These are phyloP conservation scores for Malus hybrid DNA, from an alignment of 331 rosid genomes.

Conservation along the genomic window DNA sequence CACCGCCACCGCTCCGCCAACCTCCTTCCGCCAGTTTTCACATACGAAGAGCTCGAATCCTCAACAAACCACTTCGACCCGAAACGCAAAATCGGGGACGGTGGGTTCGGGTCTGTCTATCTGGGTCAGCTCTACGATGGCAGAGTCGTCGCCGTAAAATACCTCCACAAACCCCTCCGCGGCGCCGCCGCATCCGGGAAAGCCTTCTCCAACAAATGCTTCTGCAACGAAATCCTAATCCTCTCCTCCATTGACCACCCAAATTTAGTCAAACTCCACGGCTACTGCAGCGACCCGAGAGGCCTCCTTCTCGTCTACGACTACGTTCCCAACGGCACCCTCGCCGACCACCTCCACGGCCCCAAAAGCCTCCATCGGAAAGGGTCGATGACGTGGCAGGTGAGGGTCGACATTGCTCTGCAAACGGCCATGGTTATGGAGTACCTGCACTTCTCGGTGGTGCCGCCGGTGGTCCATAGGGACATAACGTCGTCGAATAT, in stretches of 20 bases:
- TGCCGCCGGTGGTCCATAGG: slow-evolving; percentile 80
- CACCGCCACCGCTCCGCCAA: slow-evolving; percentile 57
- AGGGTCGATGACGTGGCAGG: slow-evolving; percentile 59
- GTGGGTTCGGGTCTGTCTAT: slow-evolving; percentile 89
- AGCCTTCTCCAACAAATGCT: slow-evolving; percentile 65
- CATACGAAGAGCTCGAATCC: slow-evolving; percentile 65
- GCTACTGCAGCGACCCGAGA: slow-evolving; percentile 89
- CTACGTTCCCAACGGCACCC: slow-evolving; percentile 85
- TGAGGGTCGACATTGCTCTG: slow-evolving; percentile 65
- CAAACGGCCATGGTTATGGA: slow-evolving; percentile 91
- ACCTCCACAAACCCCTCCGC: slow-evolving; percentile 60
- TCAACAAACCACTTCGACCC: slow-evolving; percentile 73
- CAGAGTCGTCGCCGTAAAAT: slow-evolving; percentile 70
- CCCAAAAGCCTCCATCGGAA: slow-evolving; percentile 29
- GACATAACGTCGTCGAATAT: slow-evolving; percentile 89
- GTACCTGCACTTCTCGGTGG: slow-evolving; percentile 78
- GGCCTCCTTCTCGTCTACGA: slow-evolving; percentile 76
- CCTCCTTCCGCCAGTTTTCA: slow-evolving; percentile 78
- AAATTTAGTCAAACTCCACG: slow-evolving; percentile 86
- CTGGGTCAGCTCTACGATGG: slow-evolving; percentile 68
- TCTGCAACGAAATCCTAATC: slow-evolving; percentile 90
- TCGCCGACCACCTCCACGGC: slow-evolving; percentile 81
- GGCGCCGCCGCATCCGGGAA: slow-evolving; percentile 22
- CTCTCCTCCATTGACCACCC: slow-evolving; percentile 82
- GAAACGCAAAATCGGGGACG: slow-evolving; percentile 86